phyloP scores from a whole-genome alignment of 306 rosid genomes.

The Glycine soja region DNA sequence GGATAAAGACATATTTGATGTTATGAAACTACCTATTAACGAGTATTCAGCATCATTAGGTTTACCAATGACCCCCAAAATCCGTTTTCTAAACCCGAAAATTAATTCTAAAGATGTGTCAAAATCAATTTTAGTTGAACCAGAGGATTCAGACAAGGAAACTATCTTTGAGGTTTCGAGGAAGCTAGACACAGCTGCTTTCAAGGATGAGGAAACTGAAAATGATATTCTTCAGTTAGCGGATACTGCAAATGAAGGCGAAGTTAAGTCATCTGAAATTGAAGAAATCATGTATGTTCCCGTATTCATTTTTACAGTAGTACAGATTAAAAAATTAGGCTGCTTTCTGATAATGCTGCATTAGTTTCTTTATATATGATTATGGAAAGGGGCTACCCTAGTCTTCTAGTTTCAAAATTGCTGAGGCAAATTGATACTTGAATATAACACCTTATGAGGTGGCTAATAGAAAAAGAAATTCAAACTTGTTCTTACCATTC shows the following conservation, averaged over 20 bases:
- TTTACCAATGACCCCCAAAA: slow-evolving; percentile 82
- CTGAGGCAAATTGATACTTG: slow-evolving; percentile 15
- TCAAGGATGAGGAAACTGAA: slow-evolving; percentile 56
- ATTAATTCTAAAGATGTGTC: slow-evolving; percentile 54
- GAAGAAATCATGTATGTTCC: slow-evolving; percentile 61
- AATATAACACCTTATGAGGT: neutral
- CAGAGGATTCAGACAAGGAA: slow-evolving; percentile 56
- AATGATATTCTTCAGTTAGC: slow-evolving; percentile 52
- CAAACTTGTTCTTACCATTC: slow-evolving; percentile 15
- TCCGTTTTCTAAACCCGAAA: slow-evolving; percentile 73
- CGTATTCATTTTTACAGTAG: neutral
- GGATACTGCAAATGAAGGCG: slow-evolving; percentile 49
- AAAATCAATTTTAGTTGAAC: slow-evolving; percentile 45
- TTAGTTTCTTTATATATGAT: slow-evolving; percentile 12
- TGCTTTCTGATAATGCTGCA: slow-evolving; percentile 9
- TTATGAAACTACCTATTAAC: slow-evolving; percentile 73
- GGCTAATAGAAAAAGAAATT: slow-evolving; percentile 16
- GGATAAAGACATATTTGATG: slow-evolving; percentile 90
- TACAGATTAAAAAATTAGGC: neutral
- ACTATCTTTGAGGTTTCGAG: slow-evolving; percentile 47
- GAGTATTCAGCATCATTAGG: slow-evolving; percentile 86
- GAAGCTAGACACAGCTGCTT: slow-evolving; percentile 55
- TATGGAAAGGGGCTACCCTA: slow-evolving; percentile 1
- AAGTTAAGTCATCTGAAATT: slow-evolving; percentile 49
- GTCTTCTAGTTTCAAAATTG: slow-evolving; percentile 10